A percentile compares a stretch with the other conserved stretches of the same genome.
phyloP scores from a whole-genome alignment of 2,329 filamentous ascomycete species.

The Saccharata proteae region DNA sequence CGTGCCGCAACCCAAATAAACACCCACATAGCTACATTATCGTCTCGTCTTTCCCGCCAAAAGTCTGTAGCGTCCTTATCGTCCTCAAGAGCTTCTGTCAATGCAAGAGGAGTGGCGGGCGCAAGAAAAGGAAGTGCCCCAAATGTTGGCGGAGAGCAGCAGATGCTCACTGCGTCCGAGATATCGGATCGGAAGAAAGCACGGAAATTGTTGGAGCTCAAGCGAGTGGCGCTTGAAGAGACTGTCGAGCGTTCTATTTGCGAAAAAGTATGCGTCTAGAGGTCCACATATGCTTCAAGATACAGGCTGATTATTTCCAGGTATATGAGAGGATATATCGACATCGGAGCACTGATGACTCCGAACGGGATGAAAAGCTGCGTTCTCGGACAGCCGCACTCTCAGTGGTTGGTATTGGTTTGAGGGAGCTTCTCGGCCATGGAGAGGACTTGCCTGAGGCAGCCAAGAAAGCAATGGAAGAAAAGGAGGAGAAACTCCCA shows the following conservation, averaged over 20 bases:
- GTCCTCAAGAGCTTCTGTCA: no score
- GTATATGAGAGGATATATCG: slow-evolving; percentile 77
- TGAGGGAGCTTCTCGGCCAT: slow-evolving; percentile 60
- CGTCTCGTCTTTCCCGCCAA: slow-evolving; percentile 61
- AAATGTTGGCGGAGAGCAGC: slow-evolving; percentile 58
- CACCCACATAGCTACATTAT: slow-evolving; percentile 74
- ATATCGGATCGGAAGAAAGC: slow-evolving; percentile 68
- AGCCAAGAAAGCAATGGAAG: slow-evolving; percentile 42
- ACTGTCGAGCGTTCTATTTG: slow-evolving; percentile 79
- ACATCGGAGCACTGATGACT: slow-evolving; percentile 83
- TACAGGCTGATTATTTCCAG: not conserved
- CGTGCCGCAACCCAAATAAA: slow-evolving; percentile 69
- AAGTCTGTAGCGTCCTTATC: slow-evolving; percentile 39
- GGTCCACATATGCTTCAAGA: slow-evolving; percentile 1
- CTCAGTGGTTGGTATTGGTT: slow-evolving; percentile 78
- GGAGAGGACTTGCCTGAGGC: slow-evolving; percentile 43
- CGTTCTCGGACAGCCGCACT: slow-evolving; percentile 88
- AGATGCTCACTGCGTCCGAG: slow-evolving; percentile 85
- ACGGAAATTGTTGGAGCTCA: slow-evolving; percentile 64
- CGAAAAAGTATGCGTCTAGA: slow-evolving; percentile 51
- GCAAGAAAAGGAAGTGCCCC: no score
- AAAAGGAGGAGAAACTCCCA: slow-evolving; percentile 52
- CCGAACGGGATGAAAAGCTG: slow-evolving; percentile 87
- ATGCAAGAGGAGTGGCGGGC: no score
- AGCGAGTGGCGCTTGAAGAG: slow-evolving; percentile 69